Percentiles rank a stretch among this genome's conserved stretches.
These are phyloP conservation scores for Raphanus hybrid DNA, from an alignment of 441 rosid genomes.

Conservation along the genomic window DNA sequence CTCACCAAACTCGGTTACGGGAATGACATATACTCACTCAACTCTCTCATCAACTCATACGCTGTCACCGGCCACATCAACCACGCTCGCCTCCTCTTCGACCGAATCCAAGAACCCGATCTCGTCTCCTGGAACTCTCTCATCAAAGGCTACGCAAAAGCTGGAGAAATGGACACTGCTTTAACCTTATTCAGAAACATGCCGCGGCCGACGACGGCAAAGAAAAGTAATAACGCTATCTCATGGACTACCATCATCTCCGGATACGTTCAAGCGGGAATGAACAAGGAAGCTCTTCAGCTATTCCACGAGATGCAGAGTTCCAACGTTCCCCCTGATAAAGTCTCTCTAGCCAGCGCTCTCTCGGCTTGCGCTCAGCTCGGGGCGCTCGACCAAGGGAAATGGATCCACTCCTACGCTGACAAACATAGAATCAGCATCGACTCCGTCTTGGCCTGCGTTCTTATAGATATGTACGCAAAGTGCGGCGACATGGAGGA, in stretches of 20 bases:
- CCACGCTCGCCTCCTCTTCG: conserved; percentile 52
- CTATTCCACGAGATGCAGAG: conserved; percentile 63
- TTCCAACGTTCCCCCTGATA: conserved; percentile 56
- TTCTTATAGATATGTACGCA: conserved; percentile 63
- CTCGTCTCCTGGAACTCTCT: conserved; percentile 66
- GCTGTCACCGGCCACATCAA: conserved; percentile 38
- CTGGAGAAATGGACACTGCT: conserved; percentile 51
- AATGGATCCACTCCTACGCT: conserved; percentile 59
- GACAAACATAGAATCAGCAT: conserved; percentile 25
- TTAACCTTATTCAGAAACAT: conserved; percentile 44
- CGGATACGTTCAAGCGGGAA: conserved; percentile 52
- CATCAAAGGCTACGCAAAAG: conserved; percentile 57
- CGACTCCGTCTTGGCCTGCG: conserved; percentile 53
- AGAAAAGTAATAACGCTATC: conserved; percentile 45
- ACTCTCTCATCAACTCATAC: conserved; percentile 57
- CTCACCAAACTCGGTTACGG: conserved; percentile 52
- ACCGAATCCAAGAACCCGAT: conserved; percentile 45
- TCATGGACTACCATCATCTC: conserved; percentile 70
- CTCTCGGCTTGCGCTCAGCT: conserved; percentile 69
- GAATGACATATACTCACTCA: conserved; percentile 45
- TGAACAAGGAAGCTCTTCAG: conserved; percentile 60
- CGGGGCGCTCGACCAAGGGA: conserved; percentile 69
- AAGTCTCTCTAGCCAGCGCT: conserved; percentile 50
- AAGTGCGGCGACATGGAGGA: conserved; percentile 65
- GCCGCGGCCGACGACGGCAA: neutral